phyloP scores from a whole-genome alignment of 768 basidiomycete genomes.

The Tulasnella sp. region DNA sequence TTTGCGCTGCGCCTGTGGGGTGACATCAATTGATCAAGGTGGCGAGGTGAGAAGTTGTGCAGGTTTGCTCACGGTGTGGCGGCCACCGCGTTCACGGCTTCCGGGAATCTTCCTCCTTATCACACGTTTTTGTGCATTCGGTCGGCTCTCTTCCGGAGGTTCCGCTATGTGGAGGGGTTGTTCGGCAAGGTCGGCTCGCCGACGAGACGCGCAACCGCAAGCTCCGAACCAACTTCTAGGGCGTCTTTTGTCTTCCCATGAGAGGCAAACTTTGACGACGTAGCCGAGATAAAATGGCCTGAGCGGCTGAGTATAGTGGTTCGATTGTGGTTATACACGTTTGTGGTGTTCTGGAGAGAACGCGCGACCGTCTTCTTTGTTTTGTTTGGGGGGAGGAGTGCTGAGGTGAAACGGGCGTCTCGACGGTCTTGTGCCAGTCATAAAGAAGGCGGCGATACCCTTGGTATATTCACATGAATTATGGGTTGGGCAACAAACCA shows the following conservation, averaged over 20 bases:
- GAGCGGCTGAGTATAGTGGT: background rate
- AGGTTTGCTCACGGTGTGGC: background rate
- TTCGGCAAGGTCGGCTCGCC: background rate
- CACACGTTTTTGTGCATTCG: background rate
- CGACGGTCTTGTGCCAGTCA: background rate
- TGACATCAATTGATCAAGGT: background rate
- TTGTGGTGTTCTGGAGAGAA: background rate
- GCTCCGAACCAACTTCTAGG: background rate
- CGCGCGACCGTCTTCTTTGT: too few relatives aligned
- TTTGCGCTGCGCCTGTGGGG: background rate
- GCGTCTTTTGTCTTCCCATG: background rate
- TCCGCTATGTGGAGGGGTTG: too few relatives aligned
- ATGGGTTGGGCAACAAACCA: background rate
- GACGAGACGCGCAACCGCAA: background rate
- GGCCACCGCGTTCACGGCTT: background rate
- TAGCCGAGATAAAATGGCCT: background rate
- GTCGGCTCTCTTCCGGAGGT: background rate
- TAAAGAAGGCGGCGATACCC: background rate
- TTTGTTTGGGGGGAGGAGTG: too few relatives aligned
- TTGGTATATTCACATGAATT: background rate
- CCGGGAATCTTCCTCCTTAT: background rate
- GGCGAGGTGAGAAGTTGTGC: slow-evolving; percentile 10
- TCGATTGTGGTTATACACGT: background rate
- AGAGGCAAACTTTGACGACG: background rate
- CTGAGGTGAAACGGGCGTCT: too few relatives aligned